phyloP scores from a whole-genome alignment of 805 yeast species.

The Wickerhamiella dianesei region DNA sequence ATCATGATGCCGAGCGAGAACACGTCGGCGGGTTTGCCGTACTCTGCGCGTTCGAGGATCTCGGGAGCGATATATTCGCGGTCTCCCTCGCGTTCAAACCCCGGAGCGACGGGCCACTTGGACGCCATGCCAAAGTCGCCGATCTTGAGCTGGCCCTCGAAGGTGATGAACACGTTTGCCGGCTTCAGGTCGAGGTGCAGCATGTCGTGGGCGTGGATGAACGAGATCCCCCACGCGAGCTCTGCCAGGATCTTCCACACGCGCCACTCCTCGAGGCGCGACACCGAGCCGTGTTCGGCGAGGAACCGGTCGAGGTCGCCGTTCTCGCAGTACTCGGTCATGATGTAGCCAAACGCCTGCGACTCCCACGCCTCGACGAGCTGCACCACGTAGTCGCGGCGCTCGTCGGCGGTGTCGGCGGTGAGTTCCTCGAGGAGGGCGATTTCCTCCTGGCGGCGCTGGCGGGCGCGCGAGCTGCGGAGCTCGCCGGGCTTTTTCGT shows the following conservation, averaged over 20 bases:
- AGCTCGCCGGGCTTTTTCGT: slow-evolving; percentile 52
- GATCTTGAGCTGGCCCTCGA: slow-evolving; percentile 85
- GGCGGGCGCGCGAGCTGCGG: slow-evolving; percentile 33
- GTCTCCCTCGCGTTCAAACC: slow-evolving; percentile 90
- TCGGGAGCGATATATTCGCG: slow-evolving; percentile 97
- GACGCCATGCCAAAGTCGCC: slow-evolving; percentile 97
- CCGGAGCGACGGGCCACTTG: slow-evolving; percentile 43
- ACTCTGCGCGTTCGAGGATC: slow-evolving; percentile 64
- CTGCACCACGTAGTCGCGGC: slow-evolving; percentile 63
- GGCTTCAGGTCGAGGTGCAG: slow-evolving; percentile 90
- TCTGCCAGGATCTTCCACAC: slow-evolving; percentile 94
- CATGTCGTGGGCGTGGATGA: slow-evolving; percentile 62
- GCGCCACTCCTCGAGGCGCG: slow-evolving; percentile 87
- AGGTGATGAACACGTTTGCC: slow-evolving; percentile 84
- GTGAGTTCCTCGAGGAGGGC: slow-evolving; percentile 35
- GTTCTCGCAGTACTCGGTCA: slow-evolving; percentile 92
- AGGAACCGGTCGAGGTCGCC: slow-evolving; percentile 77
- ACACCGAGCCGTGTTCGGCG: slow-evolving; percentile 58
- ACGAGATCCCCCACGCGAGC: slow-evolving; percentile 58
- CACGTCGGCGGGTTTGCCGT: slow-evolving; percentile 86
- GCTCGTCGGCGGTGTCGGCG: slow-evolving; percentile 34
- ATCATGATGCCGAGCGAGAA: slow-evolving; percentile 89
- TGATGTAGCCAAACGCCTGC: slow-evolving; percentile 62
- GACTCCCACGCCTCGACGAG: slow-evolving; percentile 76
- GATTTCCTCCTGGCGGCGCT: slow-evolving; percentile 59